Percentiles rank a stretch among this genome's conserved stretches.
Evolutionary conservation across 208 protist genomes (phyloP).

Genomic region (Wallacemonas sp.): DNA sequence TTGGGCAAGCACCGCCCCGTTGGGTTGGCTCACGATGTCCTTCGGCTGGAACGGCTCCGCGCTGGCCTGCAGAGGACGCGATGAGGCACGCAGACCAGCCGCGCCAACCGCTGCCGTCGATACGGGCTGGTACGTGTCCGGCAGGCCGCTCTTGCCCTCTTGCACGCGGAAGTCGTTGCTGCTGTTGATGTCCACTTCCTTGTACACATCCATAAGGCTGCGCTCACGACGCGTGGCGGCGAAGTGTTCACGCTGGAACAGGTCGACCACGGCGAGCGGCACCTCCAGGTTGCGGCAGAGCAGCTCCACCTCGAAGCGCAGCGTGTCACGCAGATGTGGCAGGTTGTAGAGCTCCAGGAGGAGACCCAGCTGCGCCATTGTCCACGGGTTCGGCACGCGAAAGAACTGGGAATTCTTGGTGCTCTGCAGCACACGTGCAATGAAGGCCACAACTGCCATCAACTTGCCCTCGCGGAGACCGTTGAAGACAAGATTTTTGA

Average conservation of each 20-base stretch:
- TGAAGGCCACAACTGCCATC: slow-evolving; percentile 96
- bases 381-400: slow-evolving; percentile 97
- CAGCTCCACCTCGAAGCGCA: slow-evolving; percentile 97
- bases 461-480: slow-evolving; percentile 94
- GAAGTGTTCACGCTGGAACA: slow-evolving; percentile 24
- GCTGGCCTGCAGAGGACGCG: slow-evolving; percentile 67
- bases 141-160: slow-evolving; percentile 9
- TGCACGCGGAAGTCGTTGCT: slow-evolving; percentile 79
- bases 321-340: slow-evolving; percentile 94
- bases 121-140: slow-evolving; percentile 10
- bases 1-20: slow-evolving; percentile 1
- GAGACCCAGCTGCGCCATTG: slow-evolving; percentile 93
- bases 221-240: slow-evolving; percentile 20
- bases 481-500: slow-evolving; percentile 95
- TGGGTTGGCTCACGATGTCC: slow-evolving; percentile 23
- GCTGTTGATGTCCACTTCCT: slow-evolving; percentile 60
- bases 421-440: slow-evolving; percentile 92
- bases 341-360: slow-evolving; percentile 96
- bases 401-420: slow-evolving; percentile 94
- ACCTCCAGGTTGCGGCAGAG: slow-evolving; percentile 83
- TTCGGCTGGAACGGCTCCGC: slow-evolving; percentile 88
- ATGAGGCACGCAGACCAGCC: slow-evolving; percentile 13
- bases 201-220: slow-evolving; percentile 55
- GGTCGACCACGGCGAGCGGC: slow-evolving; percentile 32
- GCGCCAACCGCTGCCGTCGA: not conserved